Evolutionary conservation across 2,329 filamentous ascomycete species (phyloP), one percentile per base, ranked within the genome.

Genomic region (Lasiodiplodia citricola): DNA sequence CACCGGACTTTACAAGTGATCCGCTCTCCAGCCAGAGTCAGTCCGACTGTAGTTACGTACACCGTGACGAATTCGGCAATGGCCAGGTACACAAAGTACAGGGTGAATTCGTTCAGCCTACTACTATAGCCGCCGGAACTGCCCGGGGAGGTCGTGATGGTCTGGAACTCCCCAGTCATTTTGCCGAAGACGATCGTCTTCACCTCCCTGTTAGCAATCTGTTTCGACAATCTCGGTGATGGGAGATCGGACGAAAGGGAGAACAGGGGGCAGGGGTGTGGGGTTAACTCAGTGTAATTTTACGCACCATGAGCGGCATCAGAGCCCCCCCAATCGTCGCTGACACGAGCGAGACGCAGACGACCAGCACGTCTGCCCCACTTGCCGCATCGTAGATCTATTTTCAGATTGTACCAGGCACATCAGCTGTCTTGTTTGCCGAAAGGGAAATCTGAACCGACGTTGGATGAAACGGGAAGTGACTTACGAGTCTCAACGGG

Each of bases 1-100:
- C 35, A 50, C 60, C 78, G 74, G 60, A 85, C 81, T 66, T 81
- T 82, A 58, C 80, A 80, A 1, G 82, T 79, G 37, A 81, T 79
- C 63, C 80, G 79, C 68, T 82, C 80, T 11, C 80, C 80, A 3
- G 76, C 74, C 67, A 80, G 95, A 74, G 97, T 95, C 82, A 94
- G 96, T n/a, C 92, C 91, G 23, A 94, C 90, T 0, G 93, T 97
- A 16, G 88, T 85, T 69, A 95, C 69, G 57, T 76, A 75, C 73
- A 62, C 56, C 3, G 70, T 70, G 10, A 73, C 41, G 35, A 72
- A 73, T 35, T 69, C 67, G 8, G 68, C 72, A 11, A 71, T 64
- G 11, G 70, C 79, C 25, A 81, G 73, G 69, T 81, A 81, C 2
- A 80, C 75, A 62, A 80, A 80, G 66, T 80, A 80, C 16, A 81